phyloP scores from a whole-genome alignment of 2,329 filamentous ascomycete genomes.

The Ceratocystis colombiana region DNA sequence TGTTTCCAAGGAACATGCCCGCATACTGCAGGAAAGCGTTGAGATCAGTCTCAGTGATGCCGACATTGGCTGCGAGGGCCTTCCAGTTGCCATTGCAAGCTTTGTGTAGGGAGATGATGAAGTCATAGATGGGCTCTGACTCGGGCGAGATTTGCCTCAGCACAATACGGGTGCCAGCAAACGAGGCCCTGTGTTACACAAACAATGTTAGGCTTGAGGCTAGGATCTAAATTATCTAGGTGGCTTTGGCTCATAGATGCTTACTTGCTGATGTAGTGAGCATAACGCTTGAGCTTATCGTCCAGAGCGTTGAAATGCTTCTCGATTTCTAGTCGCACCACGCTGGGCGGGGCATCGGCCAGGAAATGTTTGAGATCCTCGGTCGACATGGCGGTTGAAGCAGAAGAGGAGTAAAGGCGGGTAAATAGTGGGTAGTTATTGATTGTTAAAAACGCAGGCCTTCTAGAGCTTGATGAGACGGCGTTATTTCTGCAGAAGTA shows the following conservation, averaged over 20 bases:
- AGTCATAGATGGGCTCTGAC: slow-evolving; percentile 69
- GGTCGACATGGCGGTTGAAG: slow-evolving; percentile 41
- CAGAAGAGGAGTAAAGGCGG: slow-evolving; percentile 27
- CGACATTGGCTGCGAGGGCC: slow-evolving; percentile 52
- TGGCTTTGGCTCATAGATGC: slow-evolving; percentile 27
- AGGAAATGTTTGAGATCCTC: slow-evolving; percentile 65
- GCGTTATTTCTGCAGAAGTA: slow-evolving; percentile 4
- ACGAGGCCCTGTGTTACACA: slow-evolving; percentile 50
- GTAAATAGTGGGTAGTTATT: slow-evolving; percentile 19
- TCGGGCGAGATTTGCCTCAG: slow-evolving; percentile 73
- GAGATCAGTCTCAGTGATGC: slow-evolving; percentile 53
- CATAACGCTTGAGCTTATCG: slow-evolving; percentile 76
- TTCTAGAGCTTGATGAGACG: neutral
- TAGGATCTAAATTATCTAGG: neutral
- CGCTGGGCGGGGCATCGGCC: slow-evolving; percentile 78
- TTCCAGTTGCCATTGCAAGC: slow-evolving; percentile 61
- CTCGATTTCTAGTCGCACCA: slow-evolving; percentile 81
- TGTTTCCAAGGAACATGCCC: slow-evolving; percentile 68
- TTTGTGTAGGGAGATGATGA: slow-evolving; percentile 64
- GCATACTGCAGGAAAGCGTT: slow-evolving; percentile 65
- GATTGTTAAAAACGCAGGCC: neutral
- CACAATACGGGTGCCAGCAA: slow-evolving; percentile 67
- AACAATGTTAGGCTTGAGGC: slow-evolving; percentile 15
- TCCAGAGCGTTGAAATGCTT: slow-evolving; percentile 76
- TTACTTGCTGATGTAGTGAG: slow-evolving; percentile 77